phyloP scores from a whole-genome alignment of 2,329 filamentous ascomycete species.

The Geoglossum cookeanum region DNA sequence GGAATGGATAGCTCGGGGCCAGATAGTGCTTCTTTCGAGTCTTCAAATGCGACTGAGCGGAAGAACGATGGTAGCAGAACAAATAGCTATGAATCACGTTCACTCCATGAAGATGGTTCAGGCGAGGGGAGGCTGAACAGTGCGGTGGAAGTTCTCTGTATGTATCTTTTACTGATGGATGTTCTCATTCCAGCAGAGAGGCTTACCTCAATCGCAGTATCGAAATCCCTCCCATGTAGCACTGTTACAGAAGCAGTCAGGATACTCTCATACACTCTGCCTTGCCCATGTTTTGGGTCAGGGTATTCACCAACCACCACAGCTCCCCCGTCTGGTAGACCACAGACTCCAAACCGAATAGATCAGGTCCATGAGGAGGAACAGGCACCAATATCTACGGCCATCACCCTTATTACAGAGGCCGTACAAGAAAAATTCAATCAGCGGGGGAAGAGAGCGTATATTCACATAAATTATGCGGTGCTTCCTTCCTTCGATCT shows the following conservation, averaged over 20 bases:
- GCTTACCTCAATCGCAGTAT: neutral
- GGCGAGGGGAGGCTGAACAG: neutral
- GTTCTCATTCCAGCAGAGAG: neutral
- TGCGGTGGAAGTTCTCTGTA: neutral
- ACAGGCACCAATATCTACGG: constrained; percentile 13
- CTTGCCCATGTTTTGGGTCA: constrained; percentile 11
- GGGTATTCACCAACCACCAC: neutral
- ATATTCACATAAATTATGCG: constrained; percentile 46
- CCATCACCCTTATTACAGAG: constrained; percentile 35
- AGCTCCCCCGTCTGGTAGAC: constrained; percentile 7
- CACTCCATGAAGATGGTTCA: neutral
- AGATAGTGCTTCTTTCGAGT: neutral
- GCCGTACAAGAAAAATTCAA: constrained; percentile 33
- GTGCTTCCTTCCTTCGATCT: constrained; percentile 42
- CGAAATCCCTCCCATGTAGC: neutral
- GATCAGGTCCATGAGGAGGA: constrained; percentile 25
- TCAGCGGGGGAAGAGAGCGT: constrained; percentile 28
- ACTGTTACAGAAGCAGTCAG: neutral
- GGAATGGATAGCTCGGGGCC: neutral
- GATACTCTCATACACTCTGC: constrained; percentile 16
- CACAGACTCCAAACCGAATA: constrained; percentile 35
- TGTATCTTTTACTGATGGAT: neutral
- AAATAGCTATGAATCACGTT: neutral
- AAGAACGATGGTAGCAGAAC: neutral
- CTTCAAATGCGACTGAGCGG: neutral